These are phyloP conservation scores for Fragaria ananassa DNA, from an alignment of 306 rosid genomes.

Conservation along the genomic window DNA sequence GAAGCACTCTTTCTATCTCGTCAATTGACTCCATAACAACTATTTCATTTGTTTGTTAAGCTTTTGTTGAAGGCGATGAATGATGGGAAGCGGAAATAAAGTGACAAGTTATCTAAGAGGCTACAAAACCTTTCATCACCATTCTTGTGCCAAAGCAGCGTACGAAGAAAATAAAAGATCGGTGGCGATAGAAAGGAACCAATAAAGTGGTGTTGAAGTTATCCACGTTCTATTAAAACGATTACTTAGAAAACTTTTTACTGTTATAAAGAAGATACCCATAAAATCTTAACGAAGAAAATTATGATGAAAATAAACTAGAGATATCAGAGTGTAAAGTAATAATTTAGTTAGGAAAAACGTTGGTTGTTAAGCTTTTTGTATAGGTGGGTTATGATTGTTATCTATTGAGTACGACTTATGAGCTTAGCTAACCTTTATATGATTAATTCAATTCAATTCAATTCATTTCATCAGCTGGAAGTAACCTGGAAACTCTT, in stretches of 20 bases:
- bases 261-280: no score
- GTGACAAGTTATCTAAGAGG: background rate
- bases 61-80: background rate
- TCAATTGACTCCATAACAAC: background rate
- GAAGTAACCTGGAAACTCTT: slow-evolving; percentile 21
- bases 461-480: background rate
- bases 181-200: background rate
- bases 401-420: background rate
- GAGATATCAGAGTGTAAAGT: background rate
- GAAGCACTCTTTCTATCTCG: background rate
- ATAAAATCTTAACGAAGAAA: no score
- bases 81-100: background rate
- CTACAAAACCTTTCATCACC: background rate
- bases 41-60: no score
- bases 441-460: background rate
- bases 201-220: background rate
- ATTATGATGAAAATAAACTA: no score
- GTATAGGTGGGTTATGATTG: background rate
- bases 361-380: background rate
- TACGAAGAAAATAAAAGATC: no score
- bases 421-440: background rate
- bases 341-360: background rate
- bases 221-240: background rate
- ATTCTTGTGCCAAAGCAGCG: background rate
- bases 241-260: no score